Conservation (phyloP, 208 protist genomes). For the Acanthamoeba triangularis region DNA sequence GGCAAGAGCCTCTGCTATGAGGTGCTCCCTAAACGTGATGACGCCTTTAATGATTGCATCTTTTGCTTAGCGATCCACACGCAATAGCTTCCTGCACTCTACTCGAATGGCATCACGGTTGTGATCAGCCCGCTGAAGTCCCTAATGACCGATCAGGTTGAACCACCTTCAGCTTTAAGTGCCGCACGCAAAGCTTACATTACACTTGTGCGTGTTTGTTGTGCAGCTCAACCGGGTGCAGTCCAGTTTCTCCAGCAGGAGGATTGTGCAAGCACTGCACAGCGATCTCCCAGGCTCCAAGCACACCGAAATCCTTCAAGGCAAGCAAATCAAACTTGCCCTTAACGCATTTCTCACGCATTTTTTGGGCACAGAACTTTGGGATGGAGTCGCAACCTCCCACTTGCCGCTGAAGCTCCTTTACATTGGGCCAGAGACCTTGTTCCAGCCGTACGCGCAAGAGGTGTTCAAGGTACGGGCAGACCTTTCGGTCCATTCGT, state of each 20-base stretch:
- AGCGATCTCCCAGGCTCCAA: neutral
- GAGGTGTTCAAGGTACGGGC: neutral
- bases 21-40: neutral
- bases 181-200: too few species aligned
- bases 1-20: conserved; percentile 89
- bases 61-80: too few species aligned
- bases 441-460: neutral
- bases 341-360: too few species aligned
- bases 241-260: neutral
- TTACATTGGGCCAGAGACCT: neutral
- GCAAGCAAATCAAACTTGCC: neutral
- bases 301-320: neutral
- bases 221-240: neutral
- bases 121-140: conserved; percentile 15
- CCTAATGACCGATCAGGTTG: conserved; percentile 24
- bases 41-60: neutral
- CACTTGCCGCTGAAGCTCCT: neutral
- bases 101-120: neutral
- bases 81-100: neutral
- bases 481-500: neutral
- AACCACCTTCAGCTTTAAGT: neutral
- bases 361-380: neutral
- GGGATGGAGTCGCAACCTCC: neutral
- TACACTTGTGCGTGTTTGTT: neutral
- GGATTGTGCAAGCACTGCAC: neutral